Conservation (phyloP, 2,329 filamentous ascomycete species). For the Hypoxylon sp. region DNA sequence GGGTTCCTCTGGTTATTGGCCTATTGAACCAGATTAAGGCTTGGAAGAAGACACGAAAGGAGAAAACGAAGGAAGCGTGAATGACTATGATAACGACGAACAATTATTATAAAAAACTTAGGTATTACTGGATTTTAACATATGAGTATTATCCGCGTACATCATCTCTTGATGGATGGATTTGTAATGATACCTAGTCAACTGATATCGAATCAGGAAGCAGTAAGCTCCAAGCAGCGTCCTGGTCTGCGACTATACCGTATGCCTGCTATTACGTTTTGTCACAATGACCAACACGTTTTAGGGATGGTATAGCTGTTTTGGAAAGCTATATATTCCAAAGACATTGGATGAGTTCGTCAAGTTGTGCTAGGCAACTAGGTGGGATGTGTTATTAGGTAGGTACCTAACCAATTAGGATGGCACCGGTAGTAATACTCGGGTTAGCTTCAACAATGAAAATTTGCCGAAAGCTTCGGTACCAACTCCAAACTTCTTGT, state of each 20-base stretch:
- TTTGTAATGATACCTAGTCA: background rate
- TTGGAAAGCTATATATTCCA: background rate
- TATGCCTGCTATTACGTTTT: background rate
- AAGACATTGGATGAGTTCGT: background rate
- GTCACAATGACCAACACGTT: background rate
- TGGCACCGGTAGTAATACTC: background rate
- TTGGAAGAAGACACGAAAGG: slow-evolving; percentile 65
- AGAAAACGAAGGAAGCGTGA: slow-evolving; percentile 33
- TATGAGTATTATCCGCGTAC: background rate
- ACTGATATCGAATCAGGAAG: background rate
- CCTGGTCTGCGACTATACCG: background rate
- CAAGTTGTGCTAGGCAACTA: background rate
- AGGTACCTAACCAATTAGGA: background rate
- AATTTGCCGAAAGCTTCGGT: background rate
- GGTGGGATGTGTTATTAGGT: background rate
- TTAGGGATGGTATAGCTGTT: background rate
- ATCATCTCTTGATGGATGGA: background rate
- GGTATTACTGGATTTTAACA: background rate
- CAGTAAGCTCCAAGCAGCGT: background rate
- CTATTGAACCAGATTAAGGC: slow-evolving; percentile 84
- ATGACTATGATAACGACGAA: slow-evolving; percentile 2
- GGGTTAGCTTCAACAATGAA: background rate
- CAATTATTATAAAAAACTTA: background rate
- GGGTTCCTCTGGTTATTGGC: slow-evolving; percentile 89
- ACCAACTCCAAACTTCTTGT: background rate